phyloP scores from a whole-genome alignment of 805 yeast genomes.

The Zygosaccharomyces pseudorouxii region DNA sequence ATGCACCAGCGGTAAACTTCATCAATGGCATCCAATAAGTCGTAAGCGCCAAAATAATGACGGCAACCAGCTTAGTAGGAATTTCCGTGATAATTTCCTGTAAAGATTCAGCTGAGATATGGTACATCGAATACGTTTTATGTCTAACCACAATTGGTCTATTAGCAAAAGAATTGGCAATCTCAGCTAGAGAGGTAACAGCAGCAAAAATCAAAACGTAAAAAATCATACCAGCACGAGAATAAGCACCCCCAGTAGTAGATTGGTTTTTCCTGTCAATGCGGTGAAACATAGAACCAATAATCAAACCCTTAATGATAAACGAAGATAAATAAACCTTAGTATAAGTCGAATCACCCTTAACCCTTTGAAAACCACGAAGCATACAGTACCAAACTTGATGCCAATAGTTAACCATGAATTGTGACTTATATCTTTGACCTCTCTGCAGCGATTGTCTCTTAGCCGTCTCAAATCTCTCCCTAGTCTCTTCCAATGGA shows the following conservation, averaged over 20 bases:
- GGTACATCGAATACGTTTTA: constrained; percentile 56
- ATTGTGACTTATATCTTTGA: constrained; percentile 39
- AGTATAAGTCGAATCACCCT: constrained; percentile 55
- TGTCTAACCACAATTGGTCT: constrained; percentile 65
- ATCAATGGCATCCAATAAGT: constrained; percentile 53
- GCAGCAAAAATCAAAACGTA: constrained; percentile 57
- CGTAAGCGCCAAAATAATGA: constrained; percentile 43
- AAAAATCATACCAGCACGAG: constrained; percentile 61
- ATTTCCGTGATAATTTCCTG: constrained; percentile 53
- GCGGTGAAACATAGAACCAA: constrained; percentile 57
- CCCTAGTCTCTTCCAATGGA: constrained; percentile 38
- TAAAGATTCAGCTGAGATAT: constrained; percentile 60
- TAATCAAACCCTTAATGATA: constrained; percentile 51
- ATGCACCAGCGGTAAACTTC: constrained; percentile 50
- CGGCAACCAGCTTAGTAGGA: constrained; percentile 51
- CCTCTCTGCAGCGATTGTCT: constrained; percentile 41
- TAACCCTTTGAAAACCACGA: constrained; percentile 51
- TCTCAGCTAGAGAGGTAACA: constrained; percentile 57
- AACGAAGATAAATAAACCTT: constrained; percentile 49
- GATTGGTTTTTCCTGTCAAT: constrained; percentile 37
- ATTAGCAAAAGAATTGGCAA: constrained; percentile 52
- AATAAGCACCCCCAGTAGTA: constrained; percentile 52
- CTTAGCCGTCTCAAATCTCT: constrained; percentile 39
- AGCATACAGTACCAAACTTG: constrained; percentile 49
- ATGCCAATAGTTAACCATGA: constrained; percentile 42